Percentiles rank a stretch among this genome's conserved stretches.
These are phyloP conservation scores for Aspergillus ruber DNA, from an alignment of 2,329 filamentous ascomycete genomes.

Conservation along the genomic window DNA sequence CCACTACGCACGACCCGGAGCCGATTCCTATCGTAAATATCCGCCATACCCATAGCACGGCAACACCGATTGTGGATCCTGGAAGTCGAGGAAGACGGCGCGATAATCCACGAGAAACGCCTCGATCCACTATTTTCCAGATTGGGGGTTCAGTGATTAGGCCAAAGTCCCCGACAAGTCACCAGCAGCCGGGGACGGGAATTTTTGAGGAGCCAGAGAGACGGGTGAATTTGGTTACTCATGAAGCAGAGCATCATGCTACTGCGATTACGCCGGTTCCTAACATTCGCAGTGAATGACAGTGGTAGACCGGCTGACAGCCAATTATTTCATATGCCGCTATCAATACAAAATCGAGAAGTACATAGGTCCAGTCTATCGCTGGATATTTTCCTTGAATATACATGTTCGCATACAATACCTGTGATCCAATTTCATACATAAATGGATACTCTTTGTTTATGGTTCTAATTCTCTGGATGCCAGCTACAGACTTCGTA, in stretches of 20 bases:
- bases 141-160: constrained; percentile 21
- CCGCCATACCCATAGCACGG: constrained; percentile 28
- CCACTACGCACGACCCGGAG: constrained; percentile 22
- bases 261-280: background rate
- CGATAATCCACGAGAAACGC: constrained; percentile 9
- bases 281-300: background rate
- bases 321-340: background rate
- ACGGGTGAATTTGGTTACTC: constrained; percentile 24
- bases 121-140: constrained; percentile 19
- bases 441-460: no score
- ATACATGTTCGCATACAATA: background rate
- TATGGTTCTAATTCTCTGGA: background rate
- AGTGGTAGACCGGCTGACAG: background rate
- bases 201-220: constrained; percentile 25
- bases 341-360: background rate
- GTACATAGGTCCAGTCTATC: background rate
- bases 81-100: constrained; percentile 22
- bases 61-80: constrained; percentile 14
- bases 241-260: constrained; percentile 2
- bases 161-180: constrained; percentile 9
- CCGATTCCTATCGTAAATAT: constrained; percentile 23
- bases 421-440: no score
- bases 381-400: background rate
- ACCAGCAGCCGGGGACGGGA: constrained; percentile 16
- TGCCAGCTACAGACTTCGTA: background rate